Conservation (phyloP, 1,139 yeast genomes). For the Candida mesenterica region DNA sequence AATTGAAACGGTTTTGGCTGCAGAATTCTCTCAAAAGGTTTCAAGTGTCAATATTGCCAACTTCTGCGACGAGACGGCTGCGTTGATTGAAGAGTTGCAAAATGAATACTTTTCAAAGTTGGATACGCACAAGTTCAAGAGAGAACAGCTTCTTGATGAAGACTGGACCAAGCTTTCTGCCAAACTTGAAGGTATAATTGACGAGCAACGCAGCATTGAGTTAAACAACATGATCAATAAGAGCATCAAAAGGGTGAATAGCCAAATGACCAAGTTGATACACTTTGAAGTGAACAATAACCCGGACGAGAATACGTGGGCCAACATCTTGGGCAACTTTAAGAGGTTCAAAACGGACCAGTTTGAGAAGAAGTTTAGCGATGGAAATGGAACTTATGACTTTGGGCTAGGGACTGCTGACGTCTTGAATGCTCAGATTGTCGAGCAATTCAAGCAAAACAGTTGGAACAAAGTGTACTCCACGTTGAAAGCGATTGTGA, state of each 20-base stretch:
- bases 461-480: conserved; percentile 69
- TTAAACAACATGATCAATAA: conserved; percentile 37
- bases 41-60: conserved; percentile 6
- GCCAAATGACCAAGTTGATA: conserved; percentile 39
- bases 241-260: conserved; percentile 38
- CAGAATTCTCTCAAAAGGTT: conserved; percentile 11
- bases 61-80: conserved; percentile 4
- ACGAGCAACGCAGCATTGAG: conserved; percentile 47
- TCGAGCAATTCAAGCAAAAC: conserved; percentile 43
- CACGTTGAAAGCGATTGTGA: conserved; percentile 56
- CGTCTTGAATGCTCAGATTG: conserved; percentile 41
- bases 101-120: conserved; percentile 4
- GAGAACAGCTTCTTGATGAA: conserved; percentile 5
- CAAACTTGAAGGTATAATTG: conserved; percentile 24
- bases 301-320: conserved; percentile 63
- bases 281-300: conserved; percentile 33
- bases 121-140: conserved; percentile 7
- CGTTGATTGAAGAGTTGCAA: conserved; percentile 4
- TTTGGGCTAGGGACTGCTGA: conserved; percentile 61
- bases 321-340: conserved; percentile 50
- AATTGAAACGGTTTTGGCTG: conserved; percentile 19
- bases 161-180: conserved; percentile 4
- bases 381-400: conserved; percentile 39
- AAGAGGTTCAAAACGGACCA: conserved; percentile 31
- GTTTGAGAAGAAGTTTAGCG: conserved; percentile 17